Conservation (phyloP, 371 early-diverging fungal genomes). For the Mucor plumbeus region DNA sequence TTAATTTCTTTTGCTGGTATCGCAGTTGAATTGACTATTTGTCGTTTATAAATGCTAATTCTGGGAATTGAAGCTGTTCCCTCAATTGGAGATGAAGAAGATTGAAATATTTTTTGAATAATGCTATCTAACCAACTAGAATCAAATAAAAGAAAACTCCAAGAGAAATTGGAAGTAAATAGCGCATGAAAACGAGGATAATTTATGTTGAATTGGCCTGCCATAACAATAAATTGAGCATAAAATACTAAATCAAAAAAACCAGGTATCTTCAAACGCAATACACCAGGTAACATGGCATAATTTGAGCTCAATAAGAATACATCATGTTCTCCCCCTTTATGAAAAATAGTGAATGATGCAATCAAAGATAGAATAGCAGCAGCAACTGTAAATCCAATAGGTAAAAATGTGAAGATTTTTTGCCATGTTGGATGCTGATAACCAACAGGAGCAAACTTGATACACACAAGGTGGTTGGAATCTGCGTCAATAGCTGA, state of each 20-base stretch:
- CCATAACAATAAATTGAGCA: slow-evolving; percentile 57
- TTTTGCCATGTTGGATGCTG: slow-evolving; percentile 47
- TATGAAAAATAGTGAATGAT: slow-evolving; percentile 46
- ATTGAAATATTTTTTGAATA: slow-evolving; percentile 9
- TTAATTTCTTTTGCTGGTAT: not conserved
- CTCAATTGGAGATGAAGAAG: not conserved
- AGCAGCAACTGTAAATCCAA: slow-evolving; percentile 49
- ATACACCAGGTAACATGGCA: slow-evolving; percentile 51
- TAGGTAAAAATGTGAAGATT: slow-evolving; percentile 49
- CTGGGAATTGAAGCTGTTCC: slow-evolving; percentile 14
- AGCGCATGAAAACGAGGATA: slow-evolving; percentile 60
- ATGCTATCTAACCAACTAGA: slow-evolving; percentile 24
- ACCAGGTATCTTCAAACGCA: slow-evolving; percentile 61
- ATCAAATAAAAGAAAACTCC: slow-evolving; percentile 55
- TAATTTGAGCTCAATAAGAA: slow-evolving; percentile 58
- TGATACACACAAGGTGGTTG: slow-evolving; percentile 44
- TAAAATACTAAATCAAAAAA: slow-evolving; percentile 61
- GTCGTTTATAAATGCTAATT: slow-evolving; percentile 23
- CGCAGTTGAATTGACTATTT: not conserved
- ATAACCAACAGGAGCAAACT: slow-evolving; percentile 54
- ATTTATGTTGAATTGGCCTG: slow-evolving; percentile 53
- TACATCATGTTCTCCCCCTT: slow-evolving; percentile 46
- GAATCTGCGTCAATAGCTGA: slow-evolving; percentile 36
- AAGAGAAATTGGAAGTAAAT: slow-evolving; percentile 60
- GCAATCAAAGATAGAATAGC: slow-evolving; percentile 43